Evolutionary conservation across 306 rosid species (phyloP).

Genomic region (Cajanus cajan): DNA sequence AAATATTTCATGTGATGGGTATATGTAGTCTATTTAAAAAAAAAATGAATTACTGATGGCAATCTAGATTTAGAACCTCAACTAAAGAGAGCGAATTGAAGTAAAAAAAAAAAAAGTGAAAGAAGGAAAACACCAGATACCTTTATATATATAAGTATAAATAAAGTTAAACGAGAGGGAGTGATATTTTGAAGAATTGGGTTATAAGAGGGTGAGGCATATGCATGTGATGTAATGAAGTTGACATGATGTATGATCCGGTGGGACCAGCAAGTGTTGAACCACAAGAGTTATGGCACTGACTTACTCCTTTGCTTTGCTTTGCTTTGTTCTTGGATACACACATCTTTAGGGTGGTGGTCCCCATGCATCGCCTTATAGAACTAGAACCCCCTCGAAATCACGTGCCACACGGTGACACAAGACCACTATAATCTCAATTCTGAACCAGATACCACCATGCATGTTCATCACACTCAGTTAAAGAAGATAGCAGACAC

Average conservation of each 20-base stretch:
- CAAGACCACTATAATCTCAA: not conserved
- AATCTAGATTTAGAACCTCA: too few relatives aligned
- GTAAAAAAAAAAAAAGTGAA: too few relatives aligned
- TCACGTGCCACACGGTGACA: conserved; percentile 18
- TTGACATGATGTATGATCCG: not conserved
- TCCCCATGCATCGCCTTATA: not conserved
- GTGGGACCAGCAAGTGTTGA: conserved; percentile 16
- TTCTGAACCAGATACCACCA: not conserved
- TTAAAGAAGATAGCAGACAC: not conserved
- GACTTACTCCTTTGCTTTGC: not conserved
- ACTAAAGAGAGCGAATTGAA: too few relatives aligned
- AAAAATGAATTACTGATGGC: too few relatives aligned
- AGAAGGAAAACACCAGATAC: too few relatives aligned
- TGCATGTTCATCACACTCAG: not conserved
- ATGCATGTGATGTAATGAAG: not conserved
- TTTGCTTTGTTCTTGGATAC: not conserved
- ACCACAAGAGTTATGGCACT: not conserved
- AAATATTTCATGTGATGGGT: too few relatives aligned
- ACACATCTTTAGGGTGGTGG: not conserved
- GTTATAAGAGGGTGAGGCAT: too few relatives aligned
- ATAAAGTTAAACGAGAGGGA: too few relatives aligned
- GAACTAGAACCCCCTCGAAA: conserved; percentile 15
- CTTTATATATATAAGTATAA: too few relatives aligned
- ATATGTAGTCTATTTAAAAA: too few relatives aligned
- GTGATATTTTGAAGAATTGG: not conserved